phyloP scores from a whole-genome alignment of 306 rosid species.

The apple (Malus domestica) region DNA sequence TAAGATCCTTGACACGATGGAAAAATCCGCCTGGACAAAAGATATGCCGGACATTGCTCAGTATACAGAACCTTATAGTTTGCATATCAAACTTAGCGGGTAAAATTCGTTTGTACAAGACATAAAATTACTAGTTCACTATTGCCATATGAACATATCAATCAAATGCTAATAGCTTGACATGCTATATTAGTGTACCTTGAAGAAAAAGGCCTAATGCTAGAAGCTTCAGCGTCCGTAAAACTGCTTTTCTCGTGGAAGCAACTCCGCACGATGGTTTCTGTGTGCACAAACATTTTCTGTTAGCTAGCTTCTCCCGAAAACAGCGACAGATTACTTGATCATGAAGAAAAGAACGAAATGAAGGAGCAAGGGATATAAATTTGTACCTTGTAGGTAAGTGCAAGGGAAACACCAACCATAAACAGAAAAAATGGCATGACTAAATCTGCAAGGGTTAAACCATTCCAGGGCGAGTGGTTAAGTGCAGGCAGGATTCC shows the following conservation, averaged over 20 bases:
- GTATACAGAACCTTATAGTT: not conserved
- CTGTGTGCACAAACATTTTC: constrained; percentile 24
- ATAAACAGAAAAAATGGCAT: constrained; percentile 96
- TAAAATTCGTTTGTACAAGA: not conserved
- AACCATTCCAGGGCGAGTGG: constrained; percentile 97
- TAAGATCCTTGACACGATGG: constrained; percentile 61
- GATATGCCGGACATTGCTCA: not conserved
- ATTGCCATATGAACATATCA: not conserved
- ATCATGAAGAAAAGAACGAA: not conserved
- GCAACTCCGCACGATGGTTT: constrained; percentile 46
- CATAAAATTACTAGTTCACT: not conserved
- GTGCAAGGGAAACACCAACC: constrained; percentile 85
- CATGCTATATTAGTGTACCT: constrained; percentile 37
- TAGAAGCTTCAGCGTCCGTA: constrained; percentile 70
- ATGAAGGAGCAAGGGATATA: not conserved
- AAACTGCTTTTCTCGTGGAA: constrained; percentile 62
- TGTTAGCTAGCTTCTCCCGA: not conserved
- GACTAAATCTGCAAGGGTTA: constrained; percentile 85
- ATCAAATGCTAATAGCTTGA: not conserved
- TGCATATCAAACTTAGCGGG: not conserved
- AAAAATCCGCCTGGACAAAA: constrained; percentile 68
- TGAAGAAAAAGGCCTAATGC: constrained; percentile 83
- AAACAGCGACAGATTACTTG: not conserved
- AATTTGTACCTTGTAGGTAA: constrained; percentile 73
- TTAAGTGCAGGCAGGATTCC: constrained; percentile 76